Conservation (phyloP, 2,329 filamentous ascomycete genomes). For the Coniochaeta sp. region DNA sequence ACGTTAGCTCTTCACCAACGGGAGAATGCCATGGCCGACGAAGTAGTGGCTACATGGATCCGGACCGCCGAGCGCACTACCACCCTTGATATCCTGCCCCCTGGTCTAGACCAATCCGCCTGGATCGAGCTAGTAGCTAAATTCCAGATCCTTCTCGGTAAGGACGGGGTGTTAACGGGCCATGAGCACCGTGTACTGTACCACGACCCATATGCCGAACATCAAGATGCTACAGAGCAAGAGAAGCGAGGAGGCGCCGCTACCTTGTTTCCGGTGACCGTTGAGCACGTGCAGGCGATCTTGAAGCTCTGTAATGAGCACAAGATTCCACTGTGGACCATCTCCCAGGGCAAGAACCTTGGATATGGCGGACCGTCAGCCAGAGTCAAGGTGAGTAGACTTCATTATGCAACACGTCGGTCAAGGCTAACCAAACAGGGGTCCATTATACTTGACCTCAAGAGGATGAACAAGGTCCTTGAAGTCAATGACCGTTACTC, state of each 20-base stretch:
- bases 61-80: conserved; percentile 1
- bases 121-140: not conserved
- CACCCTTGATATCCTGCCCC: conserved; percentile 3
- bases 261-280: conserved; percentile 1
- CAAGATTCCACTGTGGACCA: conserved; percentile 27
- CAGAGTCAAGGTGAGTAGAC: not conserved
- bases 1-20: not conserved
- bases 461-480: conserved; percentile 31
- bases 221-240: conserved; percentile 10
- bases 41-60: not conserved
- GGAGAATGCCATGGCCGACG: conserved; percentile 4
- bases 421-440: conserved; percentile 32
- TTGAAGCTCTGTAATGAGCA: conserved; percentile 26
- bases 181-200: not conserved
- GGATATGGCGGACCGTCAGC: conserved; percentile 2
- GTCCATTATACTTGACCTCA: conserved; percentile 33
- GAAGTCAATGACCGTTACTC: conserved; percentile 29
- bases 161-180: not conserved
- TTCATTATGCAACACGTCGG: not conserved
- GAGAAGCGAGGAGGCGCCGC: conserved; percentile 39
- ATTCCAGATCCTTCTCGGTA: not conserved
- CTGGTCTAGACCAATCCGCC: not conserved
- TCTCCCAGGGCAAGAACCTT: conserved; percentile 28
- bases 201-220: not conserved
- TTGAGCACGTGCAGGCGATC: conserved; percentile 24